Percentiles rank a stretch among this genome's conserved stretches.
phyloP scores from a whole-genome alignment of 257 asterid genomes.

The Mentha longifolia region DNA sequence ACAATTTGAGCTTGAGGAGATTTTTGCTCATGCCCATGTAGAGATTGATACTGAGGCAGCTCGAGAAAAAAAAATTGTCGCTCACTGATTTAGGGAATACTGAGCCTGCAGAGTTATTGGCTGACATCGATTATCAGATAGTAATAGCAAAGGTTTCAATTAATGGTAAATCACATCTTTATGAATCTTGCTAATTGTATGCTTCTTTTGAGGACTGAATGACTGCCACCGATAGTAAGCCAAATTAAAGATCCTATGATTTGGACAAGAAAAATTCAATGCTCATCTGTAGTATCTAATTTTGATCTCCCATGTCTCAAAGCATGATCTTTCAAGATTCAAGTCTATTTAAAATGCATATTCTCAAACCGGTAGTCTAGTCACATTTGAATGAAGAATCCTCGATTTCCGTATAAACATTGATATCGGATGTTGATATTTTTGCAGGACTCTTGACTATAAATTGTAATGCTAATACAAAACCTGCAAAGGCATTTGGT shows the following conservation, averaged over 20 bases:
- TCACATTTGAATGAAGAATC: neutral
- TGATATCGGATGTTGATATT: too few relatives aligned
- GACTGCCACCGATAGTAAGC: too few relatives aligned
- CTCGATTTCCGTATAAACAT: neutral
- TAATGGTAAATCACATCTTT: too few relatives aligned
- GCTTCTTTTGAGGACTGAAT: too few relatives aligned
- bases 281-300: neutral
- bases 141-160: constrained; percentile 53
- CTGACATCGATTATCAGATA: constrained; percentile 92
- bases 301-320: neutral
- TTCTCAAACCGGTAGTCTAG: neutral
- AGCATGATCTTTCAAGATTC: neutral
- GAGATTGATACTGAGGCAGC: constrained; percentile 91
- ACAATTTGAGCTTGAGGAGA: constrained; percentile 92
- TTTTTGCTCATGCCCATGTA: constrained; percentile 82
- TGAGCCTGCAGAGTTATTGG: constrained; percentile 84
- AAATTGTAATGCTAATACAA: too few relatives aligned
- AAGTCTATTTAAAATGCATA: neutral
- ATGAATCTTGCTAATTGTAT: too few relatives aligned
- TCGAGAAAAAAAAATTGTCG: constrained; percentile 62
- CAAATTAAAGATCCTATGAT: too few relatives aligned
- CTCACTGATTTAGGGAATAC: constrained; percentile 83
- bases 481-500: too few relatives aligned
- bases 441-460: too few relatives aligned
- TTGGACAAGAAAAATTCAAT: neutral